Percentiles rank a stretch among this genome's conserved stretches.
These are phyloP conservation scores for Nicotiana benthamiana DNA, from an alignment of 257 asterid genomes.

Conservation along the genomic window DNA sequence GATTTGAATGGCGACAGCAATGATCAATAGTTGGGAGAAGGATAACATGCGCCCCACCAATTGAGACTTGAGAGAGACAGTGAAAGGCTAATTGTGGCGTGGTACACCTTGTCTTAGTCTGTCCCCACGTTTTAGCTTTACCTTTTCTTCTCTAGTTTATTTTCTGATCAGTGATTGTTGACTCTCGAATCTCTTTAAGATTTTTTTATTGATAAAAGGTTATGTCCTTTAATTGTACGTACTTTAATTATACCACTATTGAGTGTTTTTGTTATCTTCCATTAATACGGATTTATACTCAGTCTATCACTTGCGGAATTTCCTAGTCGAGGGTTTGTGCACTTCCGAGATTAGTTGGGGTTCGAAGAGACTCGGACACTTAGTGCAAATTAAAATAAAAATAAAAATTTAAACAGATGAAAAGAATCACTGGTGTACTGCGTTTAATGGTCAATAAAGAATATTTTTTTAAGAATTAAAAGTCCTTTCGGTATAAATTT, in stretches of 20 bases:
- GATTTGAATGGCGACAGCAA: not conserved
- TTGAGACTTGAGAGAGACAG: not conserved
- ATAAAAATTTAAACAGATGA: not conserved
- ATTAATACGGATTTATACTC: too few species aligned
- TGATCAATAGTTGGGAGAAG: not conserved
- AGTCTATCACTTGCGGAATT: too few species aligned
- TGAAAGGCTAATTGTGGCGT: conserved; percentile 7
- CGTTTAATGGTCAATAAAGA: not conserved
- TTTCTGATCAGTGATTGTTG: not conserved
- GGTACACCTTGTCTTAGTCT: not conserved
- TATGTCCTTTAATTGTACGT: not conserved
- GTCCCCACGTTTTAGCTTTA: conserved; percentile 8
- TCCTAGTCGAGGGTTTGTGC: too few species aligned
- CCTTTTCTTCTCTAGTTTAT: not conserved
- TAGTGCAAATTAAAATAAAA: too few species aligned
- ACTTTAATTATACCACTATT: too few species aligned
- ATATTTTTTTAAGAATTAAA: not conserved
- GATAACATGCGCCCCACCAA: not conserved
- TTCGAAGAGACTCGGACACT: too few species aligned
- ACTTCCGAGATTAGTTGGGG: too few species aligned
- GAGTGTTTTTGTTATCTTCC: too few species aligned
- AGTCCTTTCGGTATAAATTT: too few species aligned
- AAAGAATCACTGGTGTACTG: not conserved
- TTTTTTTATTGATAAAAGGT: not conserved
- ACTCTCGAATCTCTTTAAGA: not conserved